Evolutionary conservation across 2,329 filamentous ascomycete genomes (phyloP).

Genomic region (Sporothrix globosa): DNA sequence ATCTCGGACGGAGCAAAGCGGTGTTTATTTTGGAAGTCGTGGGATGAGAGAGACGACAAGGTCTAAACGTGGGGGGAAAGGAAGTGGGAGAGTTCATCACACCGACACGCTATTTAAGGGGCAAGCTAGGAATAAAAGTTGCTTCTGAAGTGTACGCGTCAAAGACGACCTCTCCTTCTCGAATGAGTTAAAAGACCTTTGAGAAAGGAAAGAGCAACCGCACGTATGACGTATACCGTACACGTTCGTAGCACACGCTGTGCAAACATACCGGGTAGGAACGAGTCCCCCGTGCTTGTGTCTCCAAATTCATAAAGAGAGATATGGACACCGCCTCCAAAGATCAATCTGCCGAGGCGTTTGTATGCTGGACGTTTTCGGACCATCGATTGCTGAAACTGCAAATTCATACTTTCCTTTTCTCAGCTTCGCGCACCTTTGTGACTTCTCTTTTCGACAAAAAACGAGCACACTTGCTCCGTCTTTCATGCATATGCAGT

Average conservation of each 20-base stretch:
- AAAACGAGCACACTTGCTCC: not conserved
- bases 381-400: not conserved
- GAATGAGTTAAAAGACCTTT: not conserved
- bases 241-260: not conserved
- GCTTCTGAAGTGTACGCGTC: not conserved
- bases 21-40: constrained; percentile 11
- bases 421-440: constrained; percentile 2
- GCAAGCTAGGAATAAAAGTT: not conserved
- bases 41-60: constrained; percentile 12
- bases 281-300: not conserved
- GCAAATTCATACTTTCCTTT: constrained; percentile 7
- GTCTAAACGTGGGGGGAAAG: not conserved
- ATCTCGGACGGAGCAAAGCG: not conserved
- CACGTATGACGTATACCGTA: not conserved
- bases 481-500: constrained; percentile 21
- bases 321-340: constrained; percentile 28
- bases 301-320: not conserved
- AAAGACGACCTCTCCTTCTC: not conserved
- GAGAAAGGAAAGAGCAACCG: constrained; percentile 14
- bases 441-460: not conserved
- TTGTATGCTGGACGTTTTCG: constrained; percentile 7
- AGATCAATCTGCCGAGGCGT: constrained; percentile 24
- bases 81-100: constrained; percentile 1
- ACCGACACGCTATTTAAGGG: not conserved
- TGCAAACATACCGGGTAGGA: not conserved